Conservation (phyloP, 208 protist genomes). For the Plasmodiophora brassicae region DNA sequence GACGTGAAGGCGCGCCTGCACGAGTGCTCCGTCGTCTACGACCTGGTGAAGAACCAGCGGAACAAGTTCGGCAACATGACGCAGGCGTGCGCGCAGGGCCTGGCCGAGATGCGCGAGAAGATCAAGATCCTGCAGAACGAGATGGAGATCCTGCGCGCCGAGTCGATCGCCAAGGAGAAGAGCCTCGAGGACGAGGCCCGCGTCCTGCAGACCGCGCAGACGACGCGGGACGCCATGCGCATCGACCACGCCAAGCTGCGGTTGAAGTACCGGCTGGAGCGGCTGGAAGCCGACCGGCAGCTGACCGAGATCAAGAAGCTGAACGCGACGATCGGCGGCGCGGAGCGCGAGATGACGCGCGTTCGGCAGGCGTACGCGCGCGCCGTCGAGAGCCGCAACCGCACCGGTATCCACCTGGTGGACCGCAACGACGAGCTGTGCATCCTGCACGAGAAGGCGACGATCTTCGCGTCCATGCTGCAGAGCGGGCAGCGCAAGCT, state of each 20-base stretch:
- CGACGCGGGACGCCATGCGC: constrained; percentile 42
- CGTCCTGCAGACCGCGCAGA: neutral
- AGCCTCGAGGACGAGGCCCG: constrained; percentile 63
- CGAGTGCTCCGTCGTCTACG: constrained; percentile 72
- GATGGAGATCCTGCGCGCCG: constrained; percentile 61
- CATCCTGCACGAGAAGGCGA: constrained; percentile 83
- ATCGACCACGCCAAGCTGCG: constrained; percentile 33
- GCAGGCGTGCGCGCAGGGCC: constrained; percentile 73
- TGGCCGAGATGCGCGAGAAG: constrained; percentile 87
- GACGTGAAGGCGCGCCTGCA: constrained; percentile 71
- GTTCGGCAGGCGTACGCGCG: constrained; percentile 74
- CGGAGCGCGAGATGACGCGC: constrained; percentile 75
- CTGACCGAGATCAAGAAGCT: constrained; percentile 73
- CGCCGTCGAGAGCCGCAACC: constrained; percentile 79
- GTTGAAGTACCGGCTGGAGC: constrained; percentile 65
- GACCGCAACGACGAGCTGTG: constrained; percentile 89
- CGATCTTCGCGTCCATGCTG: constrained; percentile 80
- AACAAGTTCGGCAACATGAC: constrained; percentile 83
- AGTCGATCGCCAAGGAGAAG: constrained; percentile 76
- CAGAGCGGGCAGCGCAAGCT: constrained; percentile 73
- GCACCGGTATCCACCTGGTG: constrained; percentile 86
- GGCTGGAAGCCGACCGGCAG: constrained; percentile 58
- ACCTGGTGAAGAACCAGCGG: constrained; percentile 80
- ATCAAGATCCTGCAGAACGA: constrained; percentile 88
- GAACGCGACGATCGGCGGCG: constrained; percentile 75